Conservation (phyloP, 2,329 filamentous ascomycete species). For the Mycosphaerella arachidis region DNA sequence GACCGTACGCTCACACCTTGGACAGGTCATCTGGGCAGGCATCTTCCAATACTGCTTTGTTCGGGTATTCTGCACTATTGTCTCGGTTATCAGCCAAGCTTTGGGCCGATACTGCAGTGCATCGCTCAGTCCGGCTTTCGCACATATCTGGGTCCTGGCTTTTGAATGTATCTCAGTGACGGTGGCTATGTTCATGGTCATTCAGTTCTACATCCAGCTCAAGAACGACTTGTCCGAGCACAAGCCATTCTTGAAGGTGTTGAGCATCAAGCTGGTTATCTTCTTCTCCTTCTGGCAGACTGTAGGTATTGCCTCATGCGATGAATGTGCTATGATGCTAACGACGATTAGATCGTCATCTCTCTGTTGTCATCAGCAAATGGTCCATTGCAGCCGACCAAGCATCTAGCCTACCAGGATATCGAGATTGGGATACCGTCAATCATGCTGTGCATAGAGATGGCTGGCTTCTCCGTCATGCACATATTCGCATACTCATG, state of each 20-base stretch:
- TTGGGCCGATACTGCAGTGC: constrained; percentile 70
- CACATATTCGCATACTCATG: constrained; percentile 82
- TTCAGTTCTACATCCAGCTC: constrained; percentile 81
- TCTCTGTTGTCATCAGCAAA: constrained; percentile 57
- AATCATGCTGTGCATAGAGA: constrained; percentile 74
- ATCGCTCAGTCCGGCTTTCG: constrained; percentile 71
- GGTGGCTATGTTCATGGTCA: constrained; percentile 82
- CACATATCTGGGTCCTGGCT: constrained; percentile 75
- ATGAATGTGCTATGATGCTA: constrained; percentile 8
- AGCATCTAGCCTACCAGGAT: constrained; percentile 65
- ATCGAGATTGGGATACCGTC: constrained; percentile 77
- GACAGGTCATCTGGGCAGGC: constrained; percentile 67
- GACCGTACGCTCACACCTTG: constrained; percentile 19
- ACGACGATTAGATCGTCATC: constrained; percentile 47
- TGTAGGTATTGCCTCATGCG: constrained; percentile 30
- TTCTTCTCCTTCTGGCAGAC: constrained; percentile 88
- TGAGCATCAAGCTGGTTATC: constrained; percentile 85
- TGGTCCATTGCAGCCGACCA: constrained; percentile 59
- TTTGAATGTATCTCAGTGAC: constrained; percentile 70
- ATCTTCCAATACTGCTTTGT: constrained; percentile 85
- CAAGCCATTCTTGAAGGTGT: constrained; percentile 70
- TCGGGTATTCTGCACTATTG: constrained; percentile 72
- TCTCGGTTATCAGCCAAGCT: constrained; percentile 68
- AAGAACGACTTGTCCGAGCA: constrained; percentile 64
- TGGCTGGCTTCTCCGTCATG: constrained; percentile 72